Evolutionary conservation across 164 flowering plant species (phyloP), one percentile per base, ranked within the genome.

Genomic region (Chimonanthus praecox): DNA sequence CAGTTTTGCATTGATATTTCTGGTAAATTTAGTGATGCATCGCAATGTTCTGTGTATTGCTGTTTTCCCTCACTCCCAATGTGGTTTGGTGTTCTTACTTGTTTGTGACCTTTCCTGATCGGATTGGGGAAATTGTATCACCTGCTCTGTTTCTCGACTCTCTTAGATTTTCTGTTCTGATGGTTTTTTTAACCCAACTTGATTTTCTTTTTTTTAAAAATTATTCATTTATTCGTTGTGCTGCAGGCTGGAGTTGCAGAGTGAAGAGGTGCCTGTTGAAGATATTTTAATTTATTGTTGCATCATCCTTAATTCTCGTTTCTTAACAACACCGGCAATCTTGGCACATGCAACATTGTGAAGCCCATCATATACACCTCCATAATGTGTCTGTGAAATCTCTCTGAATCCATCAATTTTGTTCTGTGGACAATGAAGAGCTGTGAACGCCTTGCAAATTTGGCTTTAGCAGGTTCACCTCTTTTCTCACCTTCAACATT

Each of bases 391-490:
- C 47, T 48, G 11, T 6, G 11, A 65, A 9, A 43, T 49, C n/a
- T 45, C 13, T 8, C 45, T 8, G 49, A 66, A 45, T 10, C 45
- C 11, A 69, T 20, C 60, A 50, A 5, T 71, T 76, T 7, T 8
- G 70, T 54, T 13, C 70, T 44, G 20, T 21, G n/a, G 47, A 77
- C 71, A 45, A 90, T 91, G 96, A 88, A 76, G 87, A 88, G 81
- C 73, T 4, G 73, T 64, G 92, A 91, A 65, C 89, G 89, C 20
- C 54, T 88, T 49, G 96, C 94, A 6, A 91, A 85, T 88, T 51
- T 91, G 71, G 92, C 90, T 64, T 78, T 91, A 68, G 89, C 90
- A 83, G 97, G 97, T 89, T 16, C 18, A 75, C 16, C 47, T 73
- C 21, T 48, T 49, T 47, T 7, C 61, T 46, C 33, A 15, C 6